Evolutionary conservation across 2,329 filamentous ascomycete genomes (phyloP), one percentile per base, ranked within the genome.

Genomic region (Stylonectria norvegica): DNA sequence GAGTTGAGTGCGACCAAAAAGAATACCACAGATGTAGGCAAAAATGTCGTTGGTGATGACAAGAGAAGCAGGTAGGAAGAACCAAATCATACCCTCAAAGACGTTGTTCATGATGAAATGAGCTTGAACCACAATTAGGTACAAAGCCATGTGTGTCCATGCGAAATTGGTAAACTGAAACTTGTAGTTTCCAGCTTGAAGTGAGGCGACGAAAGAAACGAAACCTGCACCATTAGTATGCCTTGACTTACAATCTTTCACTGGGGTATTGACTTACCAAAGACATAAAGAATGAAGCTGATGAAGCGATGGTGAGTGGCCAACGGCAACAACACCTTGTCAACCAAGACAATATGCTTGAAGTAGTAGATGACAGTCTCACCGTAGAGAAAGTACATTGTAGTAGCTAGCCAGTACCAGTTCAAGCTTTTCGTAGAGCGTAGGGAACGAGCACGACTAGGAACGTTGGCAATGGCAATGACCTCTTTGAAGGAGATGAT

Each of bases 31-130:
- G 47, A 98, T 82, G 64, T 98, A 98, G 57, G 93, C 93, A 59
- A 94, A 97, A 50, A 98, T 98, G 63, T 98, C 93, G 66, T 98
- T 98, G 49, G 88, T 96, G 62, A 98, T 95, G 64, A 98, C 93
- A 56, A 98, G 79, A 38, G 89, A 85, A 6, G 89, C 90, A 6
- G 93, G 93, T 31, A 98, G 71, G 77, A 97, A 96, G 75, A 98
- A 97, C 93, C 93, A 98, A 64, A 98, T 95, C 86, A 98, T 89
- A 70, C 93, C 93, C 70, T 98, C 93, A 57, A 98, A 94, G 52
- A 98, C 86, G 68, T 98, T 98, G 77, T 98, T 98, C 88, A 98
- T 97, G 70, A 97, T 89, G 66, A 98, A 98, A 65, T 98, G 93
- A 11, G 93, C 90, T 67, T 98, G 90, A 5, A 95, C 90, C 27